Base-by-base conservation (phyloP, 2,329 filamentous ascomycete species). In the Helicocarpus griseus region DNA sequence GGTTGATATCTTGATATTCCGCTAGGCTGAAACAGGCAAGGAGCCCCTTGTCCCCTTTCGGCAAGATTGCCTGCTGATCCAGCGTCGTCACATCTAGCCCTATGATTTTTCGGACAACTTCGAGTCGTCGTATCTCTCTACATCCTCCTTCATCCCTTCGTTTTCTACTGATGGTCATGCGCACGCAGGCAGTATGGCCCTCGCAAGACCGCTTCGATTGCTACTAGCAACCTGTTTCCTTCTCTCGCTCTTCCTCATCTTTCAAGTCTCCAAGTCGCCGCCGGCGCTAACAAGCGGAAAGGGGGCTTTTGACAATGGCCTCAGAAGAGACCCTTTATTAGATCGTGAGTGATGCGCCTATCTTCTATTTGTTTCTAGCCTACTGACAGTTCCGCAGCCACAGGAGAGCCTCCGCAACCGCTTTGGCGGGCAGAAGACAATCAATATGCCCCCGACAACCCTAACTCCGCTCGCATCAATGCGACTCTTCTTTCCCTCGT, bases 401-500 rank as follows among this genome's bases (percentile, higher is more conserved):
- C 87, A 31, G 83, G 82, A 57, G 91, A 97, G 69, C 91, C 91
- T 21, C 80, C 85, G 56, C 90, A 88, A 49, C 74, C 80, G 13
- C 74, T 97, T 58, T 82, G 79, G 63, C 82, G 88, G 68, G 81
- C 85, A 49, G 77, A 85, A 31, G 83, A 83, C 50, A 76, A 87
- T 59, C 85, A 85, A 63, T 97, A 97, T 69, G 81, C 81, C 49
- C 82, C 87, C 49, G 80, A 89, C 63, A 84, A 85, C 63, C 74
- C 79, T 48, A 80, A 89, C 56, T 87, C 85, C 49, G 83, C 85
- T 58, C 87, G 93, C 64, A 93, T 95, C 69, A 93, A 95, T 68
- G 93, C 93, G 53, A 97, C 93, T 3, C 77, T 98, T 52, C 78
- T 98, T 58, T 86, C 89, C 21, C 80, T 98, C 35, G 93, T 98